These are phyloP conservation scores for Podaxis pistillaris DNA, from an alignment of 768 basidiomycete species.

Conservation along the genomic window DNA sequence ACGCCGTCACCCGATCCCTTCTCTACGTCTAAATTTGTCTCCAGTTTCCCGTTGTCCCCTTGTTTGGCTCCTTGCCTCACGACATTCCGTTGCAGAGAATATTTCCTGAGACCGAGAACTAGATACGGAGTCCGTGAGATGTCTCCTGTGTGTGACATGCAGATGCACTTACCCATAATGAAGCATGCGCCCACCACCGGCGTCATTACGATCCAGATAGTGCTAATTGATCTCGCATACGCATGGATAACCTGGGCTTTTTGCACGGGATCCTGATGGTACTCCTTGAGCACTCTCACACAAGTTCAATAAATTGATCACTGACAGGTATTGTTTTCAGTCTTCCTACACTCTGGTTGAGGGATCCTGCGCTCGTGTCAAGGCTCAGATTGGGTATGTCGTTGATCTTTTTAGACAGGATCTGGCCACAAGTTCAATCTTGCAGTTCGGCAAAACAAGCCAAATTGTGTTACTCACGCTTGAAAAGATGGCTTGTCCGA, in stretches of 20 bases:
- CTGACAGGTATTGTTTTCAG: constrained; percentile 46
- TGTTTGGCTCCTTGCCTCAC: constrained; percentile 37
- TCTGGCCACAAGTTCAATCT: constrained; percentile 19
- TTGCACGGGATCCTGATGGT: constrained; percentile 43
- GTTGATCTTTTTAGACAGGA: constrained; percentile 35
- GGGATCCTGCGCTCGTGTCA: constrained; percentile 37
- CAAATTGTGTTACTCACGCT: constrained; percentile 39
- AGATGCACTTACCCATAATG: constrained; percentile 40
- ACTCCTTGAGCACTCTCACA: background rate
- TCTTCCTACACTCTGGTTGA: constrained; percentile 44
- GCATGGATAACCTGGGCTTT: constrained; percentile 56
- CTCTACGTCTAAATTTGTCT: constrained; percentile 21
- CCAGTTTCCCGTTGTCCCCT: constrained; percentile 14
- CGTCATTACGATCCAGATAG: constrained; percentile 65
- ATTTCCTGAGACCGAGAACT: constrained; percentile 59
- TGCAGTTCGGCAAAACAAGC: background rate
- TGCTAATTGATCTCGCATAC: constrained; percentile 59
- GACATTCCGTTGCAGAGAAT: constrained; percentile 53
- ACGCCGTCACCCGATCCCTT: constrained; percentile 6
- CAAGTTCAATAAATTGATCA: background rate
- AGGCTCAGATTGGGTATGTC: constrained; percentile 33
- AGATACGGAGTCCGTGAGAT: background rate
- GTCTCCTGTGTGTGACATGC: background rate
- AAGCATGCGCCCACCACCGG: constrained; percentile 54
- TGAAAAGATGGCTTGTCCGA: constrained; percentile 71